Conservation (phyloP, 495 filamentous ascomycete species). For the Lepidopterella palustris region DNA sequence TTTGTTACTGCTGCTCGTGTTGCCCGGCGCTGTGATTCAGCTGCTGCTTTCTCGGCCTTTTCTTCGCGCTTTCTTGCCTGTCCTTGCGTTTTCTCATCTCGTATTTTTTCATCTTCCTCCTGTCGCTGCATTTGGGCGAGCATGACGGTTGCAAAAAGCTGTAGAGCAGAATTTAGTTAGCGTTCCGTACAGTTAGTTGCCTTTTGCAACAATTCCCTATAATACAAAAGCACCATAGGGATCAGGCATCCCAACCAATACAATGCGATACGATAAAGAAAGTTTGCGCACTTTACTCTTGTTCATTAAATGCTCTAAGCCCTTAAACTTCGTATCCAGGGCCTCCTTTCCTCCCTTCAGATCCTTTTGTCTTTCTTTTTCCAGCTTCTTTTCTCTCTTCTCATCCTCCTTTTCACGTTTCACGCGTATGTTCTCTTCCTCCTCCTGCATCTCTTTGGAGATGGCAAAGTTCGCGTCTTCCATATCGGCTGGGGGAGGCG, state of each 20-base stretch:
- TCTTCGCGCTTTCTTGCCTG: conserved; percentile 37
- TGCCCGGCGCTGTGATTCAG: conserved; percentile 31
- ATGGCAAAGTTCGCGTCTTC: conserved; percentile 12
- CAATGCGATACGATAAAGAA: neutral
- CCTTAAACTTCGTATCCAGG: conserved; percentile 48
- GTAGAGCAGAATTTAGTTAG: neutral
- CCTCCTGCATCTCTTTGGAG: conserved; percentile 41
- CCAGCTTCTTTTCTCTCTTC: conserved; percentile 44
- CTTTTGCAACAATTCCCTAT: neutral
- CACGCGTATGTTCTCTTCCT: conserved; percentile 47
- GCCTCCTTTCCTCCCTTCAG: conserved; percentile 43
- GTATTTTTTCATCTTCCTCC: conserved; percentile 49
- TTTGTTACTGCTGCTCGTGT: conserved; percentile 25
- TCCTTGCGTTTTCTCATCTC: conserved; percentile 43
- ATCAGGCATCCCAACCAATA: too few relatives aligned
- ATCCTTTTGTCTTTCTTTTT: conserved; percentile 43
- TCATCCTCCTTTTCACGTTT: conserved; percentile 44
- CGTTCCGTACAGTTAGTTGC: neutral
- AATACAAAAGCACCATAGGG: too few relatives aligned
- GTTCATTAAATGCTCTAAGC: conserved; percentile 40
- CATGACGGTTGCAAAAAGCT: conserved; percentile 49
- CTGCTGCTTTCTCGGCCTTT: conserved; percentile 37
- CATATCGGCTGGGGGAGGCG: conserved; percentile 20
- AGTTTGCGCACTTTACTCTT: conserved; percentile 38
- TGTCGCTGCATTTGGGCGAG: conserved; percentile 57